Percentiles rank a stretch among this genome's conserved stretches.
Conservation (phyloP, 2,329 filamentous ascomycete genomes). For the Trichophyton rubrum region DNA sequence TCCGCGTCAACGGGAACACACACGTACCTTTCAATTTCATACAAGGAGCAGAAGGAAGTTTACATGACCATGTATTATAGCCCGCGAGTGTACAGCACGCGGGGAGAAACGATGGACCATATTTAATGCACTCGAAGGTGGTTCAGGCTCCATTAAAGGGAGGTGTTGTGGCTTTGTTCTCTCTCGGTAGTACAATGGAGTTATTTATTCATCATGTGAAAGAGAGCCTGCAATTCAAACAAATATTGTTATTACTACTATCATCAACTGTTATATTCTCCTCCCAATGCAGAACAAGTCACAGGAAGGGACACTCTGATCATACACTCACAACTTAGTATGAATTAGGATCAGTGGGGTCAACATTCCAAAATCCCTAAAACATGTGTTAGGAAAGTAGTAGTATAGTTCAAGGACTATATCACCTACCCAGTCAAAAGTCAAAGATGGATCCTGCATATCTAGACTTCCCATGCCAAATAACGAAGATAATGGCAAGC, state of each 20-base stretch:
- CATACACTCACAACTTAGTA: neutral
- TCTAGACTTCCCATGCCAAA: neutral
- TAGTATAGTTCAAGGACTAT: neutral
- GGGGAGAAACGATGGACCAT: neutral
- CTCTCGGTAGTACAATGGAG: neutral
- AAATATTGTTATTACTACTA: no score
- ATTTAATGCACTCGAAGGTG: neutral
- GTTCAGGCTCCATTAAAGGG: neutral
- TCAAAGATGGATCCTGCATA: neutral
- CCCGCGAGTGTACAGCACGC: neutral
- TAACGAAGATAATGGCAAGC: neutral
- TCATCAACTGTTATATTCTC: no score
- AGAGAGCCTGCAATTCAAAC: neutral
- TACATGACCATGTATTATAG: constrained; percentile 4
- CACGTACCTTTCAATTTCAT: constrained; percentile 2
- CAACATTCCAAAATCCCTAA: neutral
- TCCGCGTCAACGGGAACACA: neutral
- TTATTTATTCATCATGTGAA: neutral
- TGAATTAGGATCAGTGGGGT: neutral
- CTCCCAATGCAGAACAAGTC: no score
- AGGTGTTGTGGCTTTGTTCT: neutral
- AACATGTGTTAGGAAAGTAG: neutral
- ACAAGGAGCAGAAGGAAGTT: neutral
- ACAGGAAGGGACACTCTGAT: neutral
- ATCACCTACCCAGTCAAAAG: neutral